phyloP scores from a whole-genome alignment of 202 grass and related monocot genomes.

The Musa balbisiana region DNA sequence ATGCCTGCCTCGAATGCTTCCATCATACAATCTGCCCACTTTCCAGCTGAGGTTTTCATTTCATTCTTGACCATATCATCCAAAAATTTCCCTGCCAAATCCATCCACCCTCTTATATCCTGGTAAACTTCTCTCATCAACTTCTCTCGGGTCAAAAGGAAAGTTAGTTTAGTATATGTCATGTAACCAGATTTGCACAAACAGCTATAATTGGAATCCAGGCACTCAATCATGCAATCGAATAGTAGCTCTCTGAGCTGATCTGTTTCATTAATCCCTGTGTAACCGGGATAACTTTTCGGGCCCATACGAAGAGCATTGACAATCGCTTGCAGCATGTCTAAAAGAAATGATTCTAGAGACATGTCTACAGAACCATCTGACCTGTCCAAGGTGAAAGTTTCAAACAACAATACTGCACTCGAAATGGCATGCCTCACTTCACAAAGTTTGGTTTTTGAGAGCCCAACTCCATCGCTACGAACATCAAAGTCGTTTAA shows the following conservation, averaged over 20 bases:
- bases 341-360: constrained; percentile 43
- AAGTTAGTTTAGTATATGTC: constrained; percentile 33
- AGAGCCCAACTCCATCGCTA: constrained; percentile 27
- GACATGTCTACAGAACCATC: constrained; percentile 7
- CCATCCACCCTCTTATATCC: constrained; percentile 47
- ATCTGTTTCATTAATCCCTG: constrained; percentile 40
- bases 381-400: constrained; percentile 16
- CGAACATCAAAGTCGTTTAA: not conserved
- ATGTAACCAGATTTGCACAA: constrained; percentile 63
- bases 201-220: constrained; percentile 53
- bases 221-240: constrained; percentile 66
- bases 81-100: constrained; percentile 25
- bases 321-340: constrained; percentile 40
- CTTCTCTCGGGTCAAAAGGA: constrained; percentile 33
- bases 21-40: constrained; percentile 30
- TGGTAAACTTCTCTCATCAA: constrained; percentile 38
- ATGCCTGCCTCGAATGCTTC: constrained; percentile 67
- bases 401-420: constrained; percentile 49
- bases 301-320: constrained; percentile 16
- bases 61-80: constrained; percentile 40
- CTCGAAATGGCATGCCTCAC: constrained; percentile 48
- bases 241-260: constrained; percentile 49
- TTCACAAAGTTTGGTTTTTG: constrained; percentile 21
- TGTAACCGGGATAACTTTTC: constrained; percentile 10
- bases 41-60: constrained; percentile 29